These are phyloP conservation scores for Entophlyctis luteolus DNA, from an alignment of 192 early-diverging fungal species.

Conservation along the genomic window DNA sequence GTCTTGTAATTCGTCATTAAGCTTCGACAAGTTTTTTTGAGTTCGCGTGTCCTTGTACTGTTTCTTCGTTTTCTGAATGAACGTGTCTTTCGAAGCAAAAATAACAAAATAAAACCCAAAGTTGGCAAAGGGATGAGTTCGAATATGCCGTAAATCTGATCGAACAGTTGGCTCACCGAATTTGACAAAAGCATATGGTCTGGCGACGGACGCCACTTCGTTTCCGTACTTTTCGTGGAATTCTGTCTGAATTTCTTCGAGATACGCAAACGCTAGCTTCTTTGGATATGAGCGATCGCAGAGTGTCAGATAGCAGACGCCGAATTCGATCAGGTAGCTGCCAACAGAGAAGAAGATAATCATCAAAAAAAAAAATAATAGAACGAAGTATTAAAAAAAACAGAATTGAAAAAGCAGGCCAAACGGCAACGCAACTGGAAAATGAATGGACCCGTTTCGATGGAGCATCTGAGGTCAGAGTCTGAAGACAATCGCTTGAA, in stretches of 20 bases:
- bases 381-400: not conserved
- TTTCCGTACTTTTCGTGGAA: slow-evolving; percentile 89
- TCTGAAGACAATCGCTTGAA: slow-evolving; percentile 82
- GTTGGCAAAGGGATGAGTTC: no score
- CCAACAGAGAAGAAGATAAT: slow-evolving; percentile 1
- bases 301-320: slow-evolving; percentile 91
- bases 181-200: slow-evolving; percentile 96
- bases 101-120: not conserved
- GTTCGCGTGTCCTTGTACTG: slow-evolving; percentile 94
- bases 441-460: slow-evolving; percentile 81
- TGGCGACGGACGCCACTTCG: slow-evolving; percentile 78
- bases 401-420: not conserved
- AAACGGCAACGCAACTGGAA: slow-evolving; percentile 63
- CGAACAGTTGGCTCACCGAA: slow-evolving; percentile 69
- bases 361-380: not conserved
- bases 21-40: slow-evolving; percentile 82
- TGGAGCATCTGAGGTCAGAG: slow-evolving; percentile 87
- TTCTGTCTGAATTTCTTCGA: slow-evolving; percentile 92
- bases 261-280: slow-evolving; percentile 85
- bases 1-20: slow-evolving; percentile 94
- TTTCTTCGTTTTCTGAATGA: slow-evolving; percentile 97
- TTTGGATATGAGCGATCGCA: slow-evolving; percentile 88
- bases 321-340: slow-evolving; percentile 90
- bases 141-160: not conserved
- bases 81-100: slow-evolving; percentile 65